phyloP scores from a whole-genome alignment of 345 rosid species.

The Salix brachista region DNA sequence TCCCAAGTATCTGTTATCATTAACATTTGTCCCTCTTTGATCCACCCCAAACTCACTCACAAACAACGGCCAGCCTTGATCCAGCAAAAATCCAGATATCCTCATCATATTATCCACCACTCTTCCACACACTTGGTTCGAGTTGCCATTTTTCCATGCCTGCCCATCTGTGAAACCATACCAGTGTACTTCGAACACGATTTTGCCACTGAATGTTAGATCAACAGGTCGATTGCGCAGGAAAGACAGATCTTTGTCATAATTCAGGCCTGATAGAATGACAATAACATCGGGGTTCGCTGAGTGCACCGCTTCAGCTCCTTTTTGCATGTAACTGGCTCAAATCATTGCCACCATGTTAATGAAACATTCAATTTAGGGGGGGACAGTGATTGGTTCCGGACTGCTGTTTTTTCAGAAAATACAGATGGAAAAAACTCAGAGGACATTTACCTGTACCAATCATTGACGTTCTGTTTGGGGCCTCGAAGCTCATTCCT shows the following conservation, averaged over 20 bases:
- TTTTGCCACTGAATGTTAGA: slow-evolving; percentile 54
- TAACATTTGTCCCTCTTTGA: slow-evolving; percentile 53
- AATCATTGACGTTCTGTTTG: slow-evolving; percentile 65
- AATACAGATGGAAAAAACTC: neutral
- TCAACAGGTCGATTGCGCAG: slow-evolving; percentile 38
- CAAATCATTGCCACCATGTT: neutral
- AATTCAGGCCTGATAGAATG: slow-evolving; percentile 77
- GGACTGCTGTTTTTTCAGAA: neutral
- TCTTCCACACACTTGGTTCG: slow-evolving; percentile 71
- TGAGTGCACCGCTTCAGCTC: slow-evolving; percentile 87
- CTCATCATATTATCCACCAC: slow-evolving; percentile 50
- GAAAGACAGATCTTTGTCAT: slow-evolving; percentile 69
- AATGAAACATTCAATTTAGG: neutral
- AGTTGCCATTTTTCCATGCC: slow-evolving; percentile 64
- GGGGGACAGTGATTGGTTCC: neutral
- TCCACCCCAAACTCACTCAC: slow-evolving; percentile 79
- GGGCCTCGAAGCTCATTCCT: slow-evolving; percentile 94
- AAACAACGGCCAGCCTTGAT: slow-evolving; percentile 67
- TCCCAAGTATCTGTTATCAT: slow-evolving; percentile 62
- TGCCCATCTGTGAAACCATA: slow-evolving; percentile 65
- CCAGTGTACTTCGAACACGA: slow-evolving; percentile 87
- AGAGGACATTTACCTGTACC: slow-evolving; percentile 65
- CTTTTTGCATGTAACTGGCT: slow-evolving; percentile 68
- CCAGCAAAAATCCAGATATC: slow-evolving; percentile 55
- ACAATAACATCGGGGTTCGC: slow-evolving; percentile 86